A percentile compares a stretch with the other conserved stretches of the same genome.
These are phyloP conservation scores for Aspergillus olivimuriae DNA, from an alignment of 495 filamentous ascomycete species.

Conservation along the genomic window DNA sequence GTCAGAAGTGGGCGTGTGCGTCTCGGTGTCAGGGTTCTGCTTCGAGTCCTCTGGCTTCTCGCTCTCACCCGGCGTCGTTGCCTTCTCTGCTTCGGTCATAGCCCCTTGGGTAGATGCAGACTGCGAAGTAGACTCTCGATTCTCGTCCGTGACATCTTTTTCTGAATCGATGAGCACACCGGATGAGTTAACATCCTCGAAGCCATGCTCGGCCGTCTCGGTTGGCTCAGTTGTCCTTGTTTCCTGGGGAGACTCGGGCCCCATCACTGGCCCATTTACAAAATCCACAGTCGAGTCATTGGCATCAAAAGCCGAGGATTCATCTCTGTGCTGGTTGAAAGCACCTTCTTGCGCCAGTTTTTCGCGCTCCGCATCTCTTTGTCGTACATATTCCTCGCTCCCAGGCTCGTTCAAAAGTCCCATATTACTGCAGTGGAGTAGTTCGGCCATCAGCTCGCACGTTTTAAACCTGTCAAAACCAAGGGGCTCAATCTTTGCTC, in stretches of 20 bases:
- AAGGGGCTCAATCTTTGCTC: conserved; percentile 83
- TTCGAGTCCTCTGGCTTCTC: conserved; percentile 7
- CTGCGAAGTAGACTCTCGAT: conserved; percentile 2
- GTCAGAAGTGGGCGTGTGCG: conserved; percentile 17
- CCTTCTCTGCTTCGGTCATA: no score
- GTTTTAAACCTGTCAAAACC: conserved; percentile 99
- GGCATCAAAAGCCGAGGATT: conserved; percentile 37
- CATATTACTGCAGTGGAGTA: conserved; percentile 99
- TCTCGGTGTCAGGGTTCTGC: neutral
- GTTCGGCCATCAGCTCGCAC: conserved; percentile 96
- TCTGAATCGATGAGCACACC: conserved; percentile 61
- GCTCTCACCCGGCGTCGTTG: conserved; percentile 19
- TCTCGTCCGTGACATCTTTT: conserved; percentile 35
- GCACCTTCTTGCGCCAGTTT: conserved; percentile 63
- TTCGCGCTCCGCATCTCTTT: conserved; percentile 77
- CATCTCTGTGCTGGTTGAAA: conserved; percentile 33
- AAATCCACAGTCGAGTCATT: conserved; percentile 45
- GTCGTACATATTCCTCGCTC: conserved; percentile 77
- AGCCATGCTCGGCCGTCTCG: conserved; percentile 78
- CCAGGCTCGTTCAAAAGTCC: conserved; percentile 88
- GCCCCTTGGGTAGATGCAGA: conserved; percentile 2
- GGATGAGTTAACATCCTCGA: conserved; percentile 78
- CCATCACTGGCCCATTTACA: conserved; percentile 29
- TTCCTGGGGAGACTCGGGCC: conserved; percentile 38
- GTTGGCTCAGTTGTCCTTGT: conserved; percentile 50